Percentiles rank a stretch among this genome's conserved stretches.
These are phyloP conservation scores for Eucalyptus albens DNA, from an alignment of 345 rosid species.

Conservation along the genomic window DNA sequence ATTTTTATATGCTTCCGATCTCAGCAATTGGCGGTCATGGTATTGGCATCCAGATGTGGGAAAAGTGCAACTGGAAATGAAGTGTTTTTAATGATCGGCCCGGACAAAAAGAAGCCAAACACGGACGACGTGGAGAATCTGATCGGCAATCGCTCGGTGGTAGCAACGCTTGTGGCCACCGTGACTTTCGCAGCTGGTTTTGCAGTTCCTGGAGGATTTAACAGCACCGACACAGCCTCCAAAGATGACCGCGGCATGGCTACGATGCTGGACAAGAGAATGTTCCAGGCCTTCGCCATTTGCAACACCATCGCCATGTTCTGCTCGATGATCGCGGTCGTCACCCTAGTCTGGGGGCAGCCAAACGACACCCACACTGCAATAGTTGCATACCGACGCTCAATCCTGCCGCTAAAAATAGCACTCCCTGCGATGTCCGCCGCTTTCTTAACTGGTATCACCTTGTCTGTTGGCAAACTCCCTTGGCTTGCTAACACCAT, in stretches of 20 bases:
- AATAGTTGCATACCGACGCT: background rate
- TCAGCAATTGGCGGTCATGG: background rate
- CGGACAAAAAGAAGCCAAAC: background rate
- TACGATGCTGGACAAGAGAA: background rate
- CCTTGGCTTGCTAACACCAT: background rate
- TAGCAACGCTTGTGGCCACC: background rate
- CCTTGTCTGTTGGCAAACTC: background rate
- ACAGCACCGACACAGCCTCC: accelerated
- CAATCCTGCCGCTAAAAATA: background rate
- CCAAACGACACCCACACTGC: background rate
- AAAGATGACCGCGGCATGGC: background rate
- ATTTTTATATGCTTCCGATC: background rate
- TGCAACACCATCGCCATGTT: background rate
- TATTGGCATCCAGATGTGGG: background rate
- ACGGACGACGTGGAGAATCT: accelerated
- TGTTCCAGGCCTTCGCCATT: background rate
- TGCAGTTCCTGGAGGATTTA: background rate
- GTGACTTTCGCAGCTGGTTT: background rate
- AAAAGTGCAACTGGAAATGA: background rate
- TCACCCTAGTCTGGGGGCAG: background rate
- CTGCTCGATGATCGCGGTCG: background rate
- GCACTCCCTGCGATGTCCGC: background rate
- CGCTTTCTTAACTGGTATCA: background rate
- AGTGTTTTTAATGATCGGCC: background rate
- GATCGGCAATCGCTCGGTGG: background rate